These are phyloP conservation scores for Taiozyma sp. DNA, from an alignment of 1,139 yeast species.

Conservation along the genomic window DNA sequence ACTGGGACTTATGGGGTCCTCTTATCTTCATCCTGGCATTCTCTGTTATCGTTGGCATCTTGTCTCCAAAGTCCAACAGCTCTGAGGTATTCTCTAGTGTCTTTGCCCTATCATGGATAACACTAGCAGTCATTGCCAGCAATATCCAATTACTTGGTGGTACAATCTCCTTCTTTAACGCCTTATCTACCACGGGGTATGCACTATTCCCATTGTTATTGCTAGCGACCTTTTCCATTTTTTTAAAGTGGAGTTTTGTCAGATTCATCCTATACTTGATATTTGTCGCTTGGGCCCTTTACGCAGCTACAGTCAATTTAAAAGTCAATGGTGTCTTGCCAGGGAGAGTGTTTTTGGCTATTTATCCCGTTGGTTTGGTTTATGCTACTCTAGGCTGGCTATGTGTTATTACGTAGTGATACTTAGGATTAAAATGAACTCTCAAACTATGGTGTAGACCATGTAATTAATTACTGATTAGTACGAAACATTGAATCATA, in stretches of 20 bases:
- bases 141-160: constrained; percentile 78
- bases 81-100: constrained; percentile 56
- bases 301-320: constrained; percentile 60
- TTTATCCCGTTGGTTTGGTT: constrained; percentile 74
- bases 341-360: constrained; percentile 65
- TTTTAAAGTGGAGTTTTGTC: constrained; percentile 48
- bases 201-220: constrained; percentile 72
- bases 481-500: neutral
- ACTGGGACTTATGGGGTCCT: constrained; percentile 94
- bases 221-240: constrained; percentile 56
- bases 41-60: constrained; percentile 43
- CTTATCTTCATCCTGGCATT: constrained; percentile 63
- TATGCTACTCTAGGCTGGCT: constrained; percentile 75
- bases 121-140: constrained; percentile 47
- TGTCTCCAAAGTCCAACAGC: constrained; percentile 34
- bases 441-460: no score
- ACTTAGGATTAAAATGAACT: neutral
- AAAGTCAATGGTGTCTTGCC: constrained; percentile 65
- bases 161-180: constrained; percentile 66
- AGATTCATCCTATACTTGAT: constrained; percentile 48
- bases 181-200: constrained; percentile 77
- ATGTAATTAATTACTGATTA: no score
- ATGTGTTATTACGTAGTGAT: constrained; percentile 56
- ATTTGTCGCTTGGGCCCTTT: constrained; percentile 67
- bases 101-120: constrained; percentile 54